These are phyloP conservation scores for Boletus sp. DNA, from an alignment of 768 basidiomycete genomes.

Conservation along the genomic window DNA sequence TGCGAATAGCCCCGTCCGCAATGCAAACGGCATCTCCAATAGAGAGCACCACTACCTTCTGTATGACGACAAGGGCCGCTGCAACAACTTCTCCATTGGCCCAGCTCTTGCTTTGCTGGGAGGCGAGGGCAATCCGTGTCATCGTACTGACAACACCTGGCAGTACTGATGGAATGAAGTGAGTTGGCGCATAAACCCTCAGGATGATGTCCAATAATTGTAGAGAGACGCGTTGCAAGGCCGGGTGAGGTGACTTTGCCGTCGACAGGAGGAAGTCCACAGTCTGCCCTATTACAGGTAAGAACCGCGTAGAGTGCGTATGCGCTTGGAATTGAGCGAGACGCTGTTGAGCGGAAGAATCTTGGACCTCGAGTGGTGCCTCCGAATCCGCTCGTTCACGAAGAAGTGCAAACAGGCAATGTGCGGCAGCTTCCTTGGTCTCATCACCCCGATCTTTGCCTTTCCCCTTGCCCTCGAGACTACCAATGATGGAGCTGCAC, in stretches of 20 bases:
- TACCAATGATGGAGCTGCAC: conserved; percentile 60
- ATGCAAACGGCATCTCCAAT: conserved; percentile 69
- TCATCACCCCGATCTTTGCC: conserved; percentile 73
- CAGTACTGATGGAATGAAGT: conserved; percentile 64
- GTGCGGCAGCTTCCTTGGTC: conserved; percentile 70
- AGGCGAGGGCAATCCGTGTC: conserved; percentile 65
- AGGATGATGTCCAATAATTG: conserved; percentile 55
- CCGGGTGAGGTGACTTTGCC: conserved; percentile 50
- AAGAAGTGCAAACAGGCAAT: conserved; percentile 63
- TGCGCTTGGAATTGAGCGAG: conserved; percentile 41
- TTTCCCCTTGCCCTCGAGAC: conserved; percentile 66
- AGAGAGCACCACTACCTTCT: conserved; percentile 48
- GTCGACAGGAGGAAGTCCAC: conserved; percentile 67
- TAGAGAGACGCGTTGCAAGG: conserved; percentile 65
- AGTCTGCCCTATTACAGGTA: conserved; percentile 81
- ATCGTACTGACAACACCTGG: conserved; percentile 82
- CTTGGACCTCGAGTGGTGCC: conserved; percentile 30
- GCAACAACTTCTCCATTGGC: conserved; percentile 67
- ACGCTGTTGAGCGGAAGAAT: conserved; percentile 16
- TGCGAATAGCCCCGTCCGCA: conserved; percentile 53
- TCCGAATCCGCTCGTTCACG: conserved; percentile 46
- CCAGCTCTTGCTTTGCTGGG: conserved; percentile 57
- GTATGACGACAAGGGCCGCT: conserved; percentile 55
- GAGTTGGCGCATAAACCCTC: conserved; percentile 42
- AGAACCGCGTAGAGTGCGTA: conserved; percentile 47